Percentiles rank a stretch among this genome's conserved stretches.
These are phyloP conservation scores for Takashimella tepidaria DNA, from an alignment of 1,284 basidiomycete species.

Conservation along the genomic window DNA sequence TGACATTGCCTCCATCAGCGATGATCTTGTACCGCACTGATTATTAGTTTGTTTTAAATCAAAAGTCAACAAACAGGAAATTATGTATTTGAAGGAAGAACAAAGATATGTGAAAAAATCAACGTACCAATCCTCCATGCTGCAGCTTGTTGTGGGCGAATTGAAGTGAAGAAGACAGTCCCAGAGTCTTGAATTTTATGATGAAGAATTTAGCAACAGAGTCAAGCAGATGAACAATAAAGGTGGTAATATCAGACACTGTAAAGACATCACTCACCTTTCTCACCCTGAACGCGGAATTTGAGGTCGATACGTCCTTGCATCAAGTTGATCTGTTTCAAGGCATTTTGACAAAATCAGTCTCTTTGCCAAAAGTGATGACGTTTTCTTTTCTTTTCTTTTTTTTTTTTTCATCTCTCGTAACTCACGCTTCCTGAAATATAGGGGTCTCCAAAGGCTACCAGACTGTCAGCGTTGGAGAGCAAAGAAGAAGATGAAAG, in stretches of 20 bases:
- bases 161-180: slow-evolving; percentile 48
- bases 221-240: no score
- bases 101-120: background rate
- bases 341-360: no score
- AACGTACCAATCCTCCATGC: slow-evolving; percentile 45
- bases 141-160: slow-evolving; percentile 41
- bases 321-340: slow-evolving; percentile 42
- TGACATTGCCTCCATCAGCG: slow-evolving; percentile 37
- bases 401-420: no score
- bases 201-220: no score
- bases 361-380: no score
- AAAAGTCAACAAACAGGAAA: no score
- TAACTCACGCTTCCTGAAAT: slow-evolving; percentile 44
- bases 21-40: slow-evolving; percentile 48
- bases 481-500: background rate
- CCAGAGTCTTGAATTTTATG: slow-evolving; percentile 30
- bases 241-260: no score
- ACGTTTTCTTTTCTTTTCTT: no score
- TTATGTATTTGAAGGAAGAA: background rate
- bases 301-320: slow-evolving; percentile 48
- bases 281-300: slow-evolving; percentile 41
- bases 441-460: slow-evolving; percentile 47
- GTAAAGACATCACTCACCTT: slow-evolving; percentile 21
- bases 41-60: no score
- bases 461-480: slow-evolving; percentile 6